Evolutionary conservation across 1,284 basidiomycete species (phyloP).

Genomic region (Heterobasidion parviporum): DNA sequence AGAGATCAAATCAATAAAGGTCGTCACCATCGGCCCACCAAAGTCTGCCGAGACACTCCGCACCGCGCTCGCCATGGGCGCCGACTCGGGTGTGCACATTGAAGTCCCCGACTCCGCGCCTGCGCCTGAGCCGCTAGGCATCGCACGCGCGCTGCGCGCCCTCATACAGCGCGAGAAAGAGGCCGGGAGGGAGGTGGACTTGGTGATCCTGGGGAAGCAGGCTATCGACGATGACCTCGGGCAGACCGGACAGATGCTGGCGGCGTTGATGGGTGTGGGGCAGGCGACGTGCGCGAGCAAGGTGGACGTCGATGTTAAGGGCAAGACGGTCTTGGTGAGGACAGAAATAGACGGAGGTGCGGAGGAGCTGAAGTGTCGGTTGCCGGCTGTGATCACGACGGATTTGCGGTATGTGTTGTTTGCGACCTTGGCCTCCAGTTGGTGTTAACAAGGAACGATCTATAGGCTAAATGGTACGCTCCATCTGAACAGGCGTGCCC

Average conservation of each 20-base stretch:
- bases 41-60: slow-evolving; percentile 90
- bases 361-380: slow-evolving; percentile 72
- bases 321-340: slow-evolving; percentile 68
- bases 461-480: slow-evolving; percentile 47
- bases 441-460: background rate
- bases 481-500: too few relatives aligned
- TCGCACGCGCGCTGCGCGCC: slow-evolving; percentile 80
- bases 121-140: slow-evolving; percentile 77
- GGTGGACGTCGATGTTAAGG: slow-evolving; percentile 67
- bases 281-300: slow-evolving; percentile 96
- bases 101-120: slow-evolving; percentile 70
- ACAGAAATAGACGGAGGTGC: slow-evolving; percentile 95
- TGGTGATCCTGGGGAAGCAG: slow-evolving; percentile 98
- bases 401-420: slow-evolving; percentile 69
- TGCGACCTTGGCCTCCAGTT: slow-evolving; percentile 8
- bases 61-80: slow-evolving; percentile 97
- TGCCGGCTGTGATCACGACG: slow-evolving; percentile 90
- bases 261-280: slow-evolving; percentile 86
- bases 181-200: slow-evolving; percentile 48
- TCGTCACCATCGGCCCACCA: slow-evolving; percentile 87
- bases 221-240: slow-evolving; percentile 96
- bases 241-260: slow-evolving; percentile 98
- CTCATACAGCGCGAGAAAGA: slow-evolving; percentile 68
- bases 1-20: slow-evolving; percentile 78
- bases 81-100: slow-evolving; percentile 90